phyloP scores from a whole-genome alignment of 1,139 yeast species.

The Debaryomycetaceae sp. region DNA sequence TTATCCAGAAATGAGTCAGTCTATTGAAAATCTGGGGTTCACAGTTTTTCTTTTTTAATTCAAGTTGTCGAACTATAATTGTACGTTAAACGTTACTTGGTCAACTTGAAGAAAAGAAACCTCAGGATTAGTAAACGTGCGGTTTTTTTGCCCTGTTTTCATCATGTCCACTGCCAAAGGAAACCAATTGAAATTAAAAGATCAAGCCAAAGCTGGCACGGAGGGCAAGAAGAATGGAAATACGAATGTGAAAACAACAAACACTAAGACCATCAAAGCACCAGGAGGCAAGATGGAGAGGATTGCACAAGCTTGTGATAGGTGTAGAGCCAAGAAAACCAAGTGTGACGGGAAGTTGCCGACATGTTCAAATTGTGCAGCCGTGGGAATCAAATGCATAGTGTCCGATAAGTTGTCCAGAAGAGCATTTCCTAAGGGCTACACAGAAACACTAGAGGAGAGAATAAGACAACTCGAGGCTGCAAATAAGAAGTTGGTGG shows the following conservation, averaged over 20 bases:
- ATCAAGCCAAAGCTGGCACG: not conserved
- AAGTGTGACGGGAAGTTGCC: conserved; percentile 69
- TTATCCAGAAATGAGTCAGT: not conserved
- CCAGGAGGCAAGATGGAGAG: conserved; percentile 57
- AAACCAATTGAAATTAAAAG: not conserved
- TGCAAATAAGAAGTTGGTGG: conserved; percentile 41
- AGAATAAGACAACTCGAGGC: conserved; percentile 43
- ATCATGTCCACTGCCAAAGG: not conserved
- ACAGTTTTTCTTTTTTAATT: not conserved
- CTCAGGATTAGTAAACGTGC: not conserved
- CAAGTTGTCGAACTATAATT: no score
- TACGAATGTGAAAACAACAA: conserved; percentile 12
- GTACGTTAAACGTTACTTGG: no score
- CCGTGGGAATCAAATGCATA: conserved; percentile 43
- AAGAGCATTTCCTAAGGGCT: conserved; percentile 48
- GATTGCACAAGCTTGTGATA: conserved; percentile 82
- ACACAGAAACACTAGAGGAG: conserved; percentile 46
- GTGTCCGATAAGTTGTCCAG: conserved; percentile 45
- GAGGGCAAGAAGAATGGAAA: conserved; percentile 1
- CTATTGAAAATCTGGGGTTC: not conserved
- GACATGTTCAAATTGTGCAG: conserved; percentile 38
- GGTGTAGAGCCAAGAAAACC: conserved; percentile 79
- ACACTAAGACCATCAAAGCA: conserved; percentile 56
- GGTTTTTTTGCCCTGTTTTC: not conserved
- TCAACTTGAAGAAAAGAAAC: not conserved